Base-by-base conservation (phyloP, 129 eudicot species). In the Silybum marianum region DNA sequence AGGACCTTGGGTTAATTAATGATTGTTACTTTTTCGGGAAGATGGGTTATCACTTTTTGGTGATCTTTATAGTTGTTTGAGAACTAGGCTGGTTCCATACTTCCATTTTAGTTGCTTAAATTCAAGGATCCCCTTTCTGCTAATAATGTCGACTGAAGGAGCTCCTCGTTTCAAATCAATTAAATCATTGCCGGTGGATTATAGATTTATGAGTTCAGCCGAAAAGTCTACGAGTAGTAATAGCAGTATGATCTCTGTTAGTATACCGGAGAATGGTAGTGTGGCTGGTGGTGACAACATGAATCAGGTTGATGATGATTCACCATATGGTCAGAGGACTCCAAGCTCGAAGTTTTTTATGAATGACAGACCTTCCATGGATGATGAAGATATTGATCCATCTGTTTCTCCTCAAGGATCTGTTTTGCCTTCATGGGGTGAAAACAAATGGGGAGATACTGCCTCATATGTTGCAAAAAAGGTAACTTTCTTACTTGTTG, bases 381-480 rank as follows among this genome's bases (percentile, higher is more conserved):
- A 78, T 71, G 95, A 85, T 76, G 94, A 90, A 71, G 87, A 80
- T 71, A 82, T 71, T 54, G 80, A 82, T 88, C 85, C 89, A 4
- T 82, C 77, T 1, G 78, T 60, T 78, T 85, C 90, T 76, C 88
- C 97, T 83, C 81, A 82, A 71, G 89, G 83, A 74, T 87, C 99
- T 54, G 68, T n/a, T 71, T 44, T 72, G 69, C 78, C 89, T 34
- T 74, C 71, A 7, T 81, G 88, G 84, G 88, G 74, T 18, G 93
- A 91, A 13, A 87, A 89, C 63, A 88, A 85, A 74, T 96, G 99
- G 99, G 90, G 91, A 32, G 98, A 96, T 88, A 96, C 98, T 72
- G 92, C 88, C 38, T 75, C 91, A 22, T 91, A 88, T 86, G 87
- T 72, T 30, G 86, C 93, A 63, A 96, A 93, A 78, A 96, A 96